Evolutionary conservation across 768 basidiomycete genomes (phyloP).

Genomic region (Lactifluus volemus): DNA sequence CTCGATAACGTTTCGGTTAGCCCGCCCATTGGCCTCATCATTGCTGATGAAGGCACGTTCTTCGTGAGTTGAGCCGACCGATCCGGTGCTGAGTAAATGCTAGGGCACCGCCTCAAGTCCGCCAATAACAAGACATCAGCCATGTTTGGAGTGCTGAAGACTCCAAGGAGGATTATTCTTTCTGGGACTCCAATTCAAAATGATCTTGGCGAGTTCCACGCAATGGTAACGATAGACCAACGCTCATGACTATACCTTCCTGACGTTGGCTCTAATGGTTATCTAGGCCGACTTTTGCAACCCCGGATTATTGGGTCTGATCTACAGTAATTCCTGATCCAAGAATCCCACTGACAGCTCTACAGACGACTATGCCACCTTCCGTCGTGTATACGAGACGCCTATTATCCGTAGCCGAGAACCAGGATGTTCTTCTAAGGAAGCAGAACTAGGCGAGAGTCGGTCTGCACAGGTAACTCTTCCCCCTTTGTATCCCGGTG

Average conservation of each 20-base stretch:
- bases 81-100: not conserved
- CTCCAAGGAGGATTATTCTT: slow-evolving; percentile 74
- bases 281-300: slow-evolving; percentile 85
- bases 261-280: not conserved
- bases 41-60: slow-evolving; percentile 86
- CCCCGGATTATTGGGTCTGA: slow-evolving; percentile 74
- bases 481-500: not conserved
- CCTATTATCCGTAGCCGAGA: slow-evolving; percentile 83
- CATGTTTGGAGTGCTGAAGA: slow-evolving; percentile 74
- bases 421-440: slow-evolving; percentile 62
- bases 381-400: slow-evolving; percentile 73
- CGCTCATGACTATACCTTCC: not conserved
- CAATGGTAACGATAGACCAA: slow-evolving; percentile 58
- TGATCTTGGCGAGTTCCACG: slow-evolving; percentile 89
- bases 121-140: slow-evolving; percentile 83
- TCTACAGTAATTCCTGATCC: not conserved
- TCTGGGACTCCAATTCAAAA: slow-evolving; percentile 98
- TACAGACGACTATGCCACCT: slow-evolving; percentile 65
- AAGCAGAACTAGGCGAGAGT: slow-evolving; percentile 69
- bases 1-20: slow-evolving; percentile 29
- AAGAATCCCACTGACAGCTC: not conserved
- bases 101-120: slow-evolving; percentile 89
- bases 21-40: slow-evolving; percentile 85
- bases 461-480: slow-evolving; percentile 60
- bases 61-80: not conserved